phyloP scores from a whole-genome alignment of 2,329 filamentous ascomycete genomes.

The Phaeoacremonium minimum region DNA sequence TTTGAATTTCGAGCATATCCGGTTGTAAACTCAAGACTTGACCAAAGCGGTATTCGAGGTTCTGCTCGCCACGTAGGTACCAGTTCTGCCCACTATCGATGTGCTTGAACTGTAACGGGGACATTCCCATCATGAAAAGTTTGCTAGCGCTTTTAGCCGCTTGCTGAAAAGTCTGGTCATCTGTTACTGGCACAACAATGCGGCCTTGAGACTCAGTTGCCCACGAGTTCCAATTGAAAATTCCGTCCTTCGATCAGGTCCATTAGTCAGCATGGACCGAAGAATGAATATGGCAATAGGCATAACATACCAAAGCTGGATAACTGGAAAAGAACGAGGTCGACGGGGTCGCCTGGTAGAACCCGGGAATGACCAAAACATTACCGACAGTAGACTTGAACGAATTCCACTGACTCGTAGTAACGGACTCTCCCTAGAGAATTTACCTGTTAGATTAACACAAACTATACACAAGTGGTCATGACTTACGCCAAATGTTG shows the following conservation, averaged over 20 bases:
- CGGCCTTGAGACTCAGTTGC: slow-evolving; percentile 13
- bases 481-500: neutral
- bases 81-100: slow-evolving; percentile 20
- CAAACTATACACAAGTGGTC: slow-evolving; percentile 15
- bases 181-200: slow-evolving; percentile 17
- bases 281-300: slow-evolving; percentile 12
- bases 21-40: slow-evolving; percentile 25
- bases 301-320: slow-evolving; percentile 7
- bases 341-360: slow-evolving; percentile 14
- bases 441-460: slow-evolving; percentile 20
- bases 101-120: slow-evolving; percentile 32
- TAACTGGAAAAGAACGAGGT: neutral
- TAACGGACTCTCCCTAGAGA: slow-evolving; percentile 10
- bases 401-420: slow-evolving; percentile 10
- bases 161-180: slow-evolving; percentile 21
- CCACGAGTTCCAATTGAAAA: slow-evolving; percentile 32
- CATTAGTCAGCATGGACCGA: too few species aligned
- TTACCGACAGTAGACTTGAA: slow-evolving; percentile 18
- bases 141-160: slow-evolving; percentile 22
- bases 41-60: slow-evolving; percentile 23
- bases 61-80: slow-evolving; percentile 30
- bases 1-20: slow-evolving; percentile 31
- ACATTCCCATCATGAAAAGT: slow-evolving; percentile 31
- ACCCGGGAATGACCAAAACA: slow-evolving; percentile 21
- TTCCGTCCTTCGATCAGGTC: slow-evolving; percentile 18